Conservation (phyloP, 2,329 filamentous ascomycete species). For the Colletotrichum lupini region DNA sequence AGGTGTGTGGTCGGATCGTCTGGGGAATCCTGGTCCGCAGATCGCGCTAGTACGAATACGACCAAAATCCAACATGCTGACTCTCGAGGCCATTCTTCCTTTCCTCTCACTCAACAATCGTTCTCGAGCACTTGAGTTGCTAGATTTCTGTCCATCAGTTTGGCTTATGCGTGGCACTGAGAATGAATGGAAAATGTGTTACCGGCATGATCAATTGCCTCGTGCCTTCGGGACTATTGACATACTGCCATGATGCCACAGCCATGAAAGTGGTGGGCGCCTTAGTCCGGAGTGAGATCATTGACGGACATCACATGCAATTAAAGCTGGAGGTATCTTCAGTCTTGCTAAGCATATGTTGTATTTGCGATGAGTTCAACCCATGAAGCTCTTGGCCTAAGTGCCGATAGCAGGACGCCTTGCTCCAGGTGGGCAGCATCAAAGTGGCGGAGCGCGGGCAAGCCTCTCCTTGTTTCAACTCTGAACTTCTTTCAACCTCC, state of each 20-base stretch:
- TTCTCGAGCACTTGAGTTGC: background rate
- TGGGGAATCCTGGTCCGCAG: background rate
- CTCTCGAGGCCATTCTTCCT: background rate
- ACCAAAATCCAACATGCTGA: background rate
- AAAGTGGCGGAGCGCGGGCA: background rate
- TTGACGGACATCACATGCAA: background rate
- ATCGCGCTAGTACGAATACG: background rate
- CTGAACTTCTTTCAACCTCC: background rate
- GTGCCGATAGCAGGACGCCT: background rate
- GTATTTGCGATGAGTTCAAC: background rate
- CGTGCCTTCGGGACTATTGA: background rate
- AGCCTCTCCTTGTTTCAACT: background rate
- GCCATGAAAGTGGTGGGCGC: no score
- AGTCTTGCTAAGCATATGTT: no score
- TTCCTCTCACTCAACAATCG: background rate
- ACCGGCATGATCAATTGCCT: background rate
- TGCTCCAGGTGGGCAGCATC: background rate
- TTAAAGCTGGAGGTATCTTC: background rate
- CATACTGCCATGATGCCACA: background rate
- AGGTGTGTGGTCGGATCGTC: background rate
- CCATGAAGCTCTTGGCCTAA: background rate
- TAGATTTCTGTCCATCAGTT: background rate
- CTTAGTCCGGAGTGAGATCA: background rate
- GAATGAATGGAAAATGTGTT: background rate
- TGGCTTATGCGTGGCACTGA: background rate